These are phyloP conservation scores for Azolla pinnata DNA, from an alignment of 75 land plant species.

Conservation along the genomic window DNA sequence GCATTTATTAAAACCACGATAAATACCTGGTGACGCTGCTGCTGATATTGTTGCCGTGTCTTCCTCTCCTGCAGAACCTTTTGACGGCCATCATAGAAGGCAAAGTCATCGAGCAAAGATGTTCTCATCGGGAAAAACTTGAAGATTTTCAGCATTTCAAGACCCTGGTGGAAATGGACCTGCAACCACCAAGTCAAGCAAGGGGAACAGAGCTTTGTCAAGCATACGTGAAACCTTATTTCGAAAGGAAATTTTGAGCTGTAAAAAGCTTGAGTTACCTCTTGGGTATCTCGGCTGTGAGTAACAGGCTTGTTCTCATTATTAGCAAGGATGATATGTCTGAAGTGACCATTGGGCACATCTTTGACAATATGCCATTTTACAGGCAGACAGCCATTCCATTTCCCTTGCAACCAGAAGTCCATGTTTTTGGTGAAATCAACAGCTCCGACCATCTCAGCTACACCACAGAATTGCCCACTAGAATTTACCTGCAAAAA, in stretches of 20 bases:
- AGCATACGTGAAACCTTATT: no score
- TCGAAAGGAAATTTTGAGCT: no score
- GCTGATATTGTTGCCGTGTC: slow-evolving; percentile 26
- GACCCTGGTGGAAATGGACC: slow-evolving; percentile 12
- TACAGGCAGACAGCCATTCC: slow-evolving; percentile 59
- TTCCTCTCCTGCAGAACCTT: slow-evolving; percentile 43
- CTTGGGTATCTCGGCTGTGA: slow-evolving; percentile 57
- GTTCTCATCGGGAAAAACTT: slow-evolving; percentile 10
- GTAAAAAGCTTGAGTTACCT: slow-evolving; percentile 22
- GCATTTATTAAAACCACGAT: neutral
- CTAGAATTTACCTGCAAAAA: slow-evolving; percentile 49
- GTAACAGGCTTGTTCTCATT: slow-evolving; percentile 67
- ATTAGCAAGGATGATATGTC: slow-evolving; percentile 51
- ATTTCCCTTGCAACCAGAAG: slow-evolving; percentile 67
- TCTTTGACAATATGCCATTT: slow-evolving; percentile 68
- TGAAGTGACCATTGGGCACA: slow-evolving; percentile 41
- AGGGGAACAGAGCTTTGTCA: no score
- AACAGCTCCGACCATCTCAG: slow-evolving; percentile 58
- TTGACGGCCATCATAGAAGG: slow-evolving; percentile 43
- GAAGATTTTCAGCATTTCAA: slow-evolving; percentile 18
- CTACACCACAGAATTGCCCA: slow-evolving; percentile 61
- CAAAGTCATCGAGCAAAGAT: slow-evolving; percentile 35
- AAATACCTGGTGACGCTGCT: slow-evolving; percentile 11
- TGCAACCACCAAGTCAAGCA: neutral
- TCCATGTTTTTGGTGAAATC: slow-evolving; percentile 50